Conservation (phyloP, 1,139 yeast genomes). For the Candida sp. region DNA sequence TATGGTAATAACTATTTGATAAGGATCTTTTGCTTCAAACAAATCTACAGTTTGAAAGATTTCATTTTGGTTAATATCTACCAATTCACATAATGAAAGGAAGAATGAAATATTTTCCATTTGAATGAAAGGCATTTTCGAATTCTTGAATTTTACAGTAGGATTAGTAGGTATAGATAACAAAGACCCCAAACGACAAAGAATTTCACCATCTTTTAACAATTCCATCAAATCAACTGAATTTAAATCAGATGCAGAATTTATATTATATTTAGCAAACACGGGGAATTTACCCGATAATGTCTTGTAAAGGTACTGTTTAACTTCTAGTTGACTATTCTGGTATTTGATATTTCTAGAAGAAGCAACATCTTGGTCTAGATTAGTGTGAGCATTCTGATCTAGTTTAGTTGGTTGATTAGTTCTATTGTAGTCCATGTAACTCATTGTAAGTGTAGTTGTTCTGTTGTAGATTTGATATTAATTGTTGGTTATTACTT, state of each 20-base stretch:
- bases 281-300: slow-evolving; percentile 9
- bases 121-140: slow-evolving; percentile 81
- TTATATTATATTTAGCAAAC: slow-evolving; percentile 8
- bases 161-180: slow-evolving; percentile 36
- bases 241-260: slow-evolving; percentile 2
- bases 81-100: slow-evolving; percentile 51
- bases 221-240: slow-evolving; percentile 41
- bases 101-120: slow-evolving; percentile 87
- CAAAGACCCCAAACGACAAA: slow-evolving; percentile 49
- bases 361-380: slow-evolving; percentile 53
- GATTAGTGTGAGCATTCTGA: slow-evolving; percentile 40
- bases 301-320: slow-evolving; percentile 41
- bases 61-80: slow-evolving; percentile 83
- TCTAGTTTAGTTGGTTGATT: slow-evolving; percentile 8
- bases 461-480: no score
- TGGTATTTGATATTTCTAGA: slow-evolving; percentile 50
- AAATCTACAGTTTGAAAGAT: slow-evolving; percentile 80
- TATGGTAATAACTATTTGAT: slow-evolving; percentile 70
- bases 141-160: slow-evolving; percentile 49
- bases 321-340: slow-evolving; percentile 43
- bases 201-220: slow-evolving; percentile 62
- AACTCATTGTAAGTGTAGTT: slow-evolving; percentile 6
- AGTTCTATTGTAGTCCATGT: slow-evolving; percentile 10
- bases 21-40: slow-evolving; percentile 71
- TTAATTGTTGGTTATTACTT: no score